Percentiles rank a stretch among this genome's conserved stretches.
Conservation (phyloP, 176 grass and related monocot species). For the Aegilops bicornis region DNA sequence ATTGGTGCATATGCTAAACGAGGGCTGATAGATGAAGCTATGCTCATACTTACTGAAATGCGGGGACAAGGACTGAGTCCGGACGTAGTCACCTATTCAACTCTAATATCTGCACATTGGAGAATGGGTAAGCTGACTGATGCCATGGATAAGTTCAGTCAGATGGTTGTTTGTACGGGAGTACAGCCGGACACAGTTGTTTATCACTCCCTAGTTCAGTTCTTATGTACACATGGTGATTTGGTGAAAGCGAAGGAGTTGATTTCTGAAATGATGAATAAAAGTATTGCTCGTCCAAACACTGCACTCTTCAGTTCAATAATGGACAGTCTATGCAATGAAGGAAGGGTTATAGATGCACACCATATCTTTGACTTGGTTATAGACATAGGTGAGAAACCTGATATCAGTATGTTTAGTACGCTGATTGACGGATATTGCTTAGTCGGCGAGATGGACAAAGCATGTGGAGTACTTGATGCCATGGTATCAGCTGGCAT, state of each 20-base stretch:
- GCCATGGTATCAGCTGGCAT: neutral
- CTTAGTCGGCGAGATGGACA: neutral
- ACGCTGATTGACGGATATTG: neutral
- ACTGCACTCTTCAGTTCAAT: neutral
- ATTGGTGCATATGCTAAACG: constrained; percentile 9
- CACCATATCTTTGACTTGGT: neutral
- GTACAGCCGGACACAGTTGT: neutral
- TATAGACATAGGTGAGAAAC: neutral
- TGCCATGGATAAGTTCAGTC: neutral
- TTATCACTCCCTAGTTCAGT: neutral
- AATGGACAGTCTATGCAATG: neutral
- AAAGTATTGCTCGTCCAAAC: neutral
- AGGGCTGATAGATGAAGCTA: constrained; percentile 4
- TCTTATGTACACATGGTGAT: neutral
- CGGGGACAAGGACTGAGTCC: neutral
- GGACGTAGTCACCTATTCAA: neutral
- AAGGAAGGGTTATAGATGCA: constrained; percentile 8
- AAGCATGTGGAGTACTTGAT: neutral
- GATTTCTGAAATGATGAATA: neutral
- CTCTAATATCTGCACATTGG: neutral
- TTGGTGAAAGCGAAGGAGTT: neutral
- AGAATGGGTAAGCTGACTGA: constrained; percentile 8
- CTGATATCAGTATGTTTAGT: neutral
- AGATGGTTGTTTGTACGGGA: neutral
- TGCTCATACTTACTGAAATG: neutral